Base-by-base conservation (phyloP, 495 filamentous ascomycete genomes). In the Letharia columbiana region DNA sequence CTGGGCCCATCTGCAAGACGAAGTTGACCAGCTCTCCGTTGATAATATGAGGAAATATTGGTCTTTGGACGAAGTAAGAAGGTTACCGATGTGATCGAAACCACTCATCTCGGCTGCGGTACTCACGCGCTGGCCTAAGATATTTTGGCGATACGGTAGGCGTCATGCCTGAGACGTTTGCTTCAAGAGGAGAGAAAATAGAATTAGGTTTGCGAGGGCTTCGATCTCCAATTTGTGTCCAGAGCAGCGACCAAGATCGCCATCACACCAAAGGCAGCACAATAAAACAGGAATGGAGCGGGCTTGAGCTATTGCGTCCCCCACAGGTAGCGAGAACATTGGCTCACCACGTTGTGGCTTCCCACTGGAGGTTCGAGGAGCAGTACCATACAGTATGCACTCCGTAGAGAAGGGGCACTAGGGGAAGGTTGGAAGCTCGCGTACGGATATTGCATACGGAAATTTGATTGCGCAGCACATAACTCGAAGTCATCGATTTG, bases 21-120 rank as follows among this genome's bases (percentile, higher is more conserved):
- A 92, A 78, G 88, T 92, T 7, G 68, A 78, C 69, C 82, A 85
- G 40, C 73, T 93, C 5, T 81, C 83, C 7, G 89, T 91, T 56
- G 90, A 94, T 72, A 93, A 91, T 73, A 96, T 97, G 92, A 80
- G 91, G 71, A 84, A 82, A 71, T 91, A 88, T 75, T 97, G 91
- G 90, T 87, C 80, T 1, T 39, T 85, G 50, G 84, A 88, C 64
- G 92, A 96, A 79, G 87, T 97, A 77, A 80, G 76, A 72, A 70
- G 77, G 50, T 81, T 96, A 74, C 87, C 86, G 3, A 89, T 91
- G 75, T 92, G 70, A 72, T 54, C 18, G 28, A 54, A 33, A 6
- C 28, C 33, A 54, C 6, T 31, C 11, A 20, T 10, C 23, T 33
- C 12, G 12, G 15, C 33, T 57, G 33, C 17, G 39, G 5, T 4